Evolutionary conservation across 1,284 basidiomycete species (phyloP), one percentile per base, ranked within the genome.

Genomic region (Tilletiaria anomala): DNA sequence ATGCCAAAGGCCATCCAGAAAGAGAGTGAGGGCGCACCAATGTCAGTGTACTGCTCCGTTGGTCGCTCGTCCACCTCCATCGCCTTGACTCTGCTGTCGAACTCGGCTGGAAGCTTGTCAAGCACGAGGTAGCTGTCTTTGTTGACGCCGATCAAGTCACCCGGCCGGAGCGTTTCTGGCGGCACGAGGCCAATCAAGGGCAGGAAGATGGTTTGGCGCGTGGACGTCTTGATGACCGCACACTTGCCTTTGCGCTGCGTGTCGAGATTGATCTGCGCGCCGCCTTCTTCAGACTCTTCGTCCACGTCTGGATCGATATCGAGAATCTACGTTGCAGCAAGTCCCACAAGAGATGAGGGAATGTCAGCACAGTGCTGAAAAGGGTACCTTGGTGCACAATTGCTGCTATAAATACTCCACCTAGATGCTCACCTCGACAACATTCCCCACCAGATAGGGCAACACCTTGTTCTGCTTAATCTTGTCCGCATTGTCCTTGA

Each of bases 401-500:
- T 32, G 29, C 14, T 32, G 14, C 29, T 14, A 14, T 15, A 6
- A 14, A 14, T 14, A 32, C 17, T 6, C 5, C 23, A n/a, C n/a
- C n/a, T n/a, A n/a, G n/a, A n/a, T n/a, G 21, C 38, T 33, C 29
- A 42, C 44, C 45, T 66, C 64, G 26, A 66, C 62, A 1, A 99
- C 86, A 61, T 97, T 96, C 19, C 84, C 88, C 35, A 99, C 93
- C 40, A 99, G 78, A 71, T 96, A 99, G 1, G 93, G 91, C 33
- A 99, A 72, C 16, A 94, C 87, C 70, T 97, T 97, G 73, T 99
- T 97, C 77, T 97, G 91, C 70, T 94, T 94, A 59, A 99, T 87
- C 74, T 97, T 97, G 70, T 94, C 89, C 40, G 81, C 80, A 56
- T 96, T 99, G 68, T 97, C 91, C 47, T 86, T 79, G 68, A 99